A percentile compares a stretch with the other conserved stretches of the same genome.
Evolutionary conservation across 495 filamentous ascomycete species (phyloP).

Genomic region (Aspergillus conjunctus): DNA sequence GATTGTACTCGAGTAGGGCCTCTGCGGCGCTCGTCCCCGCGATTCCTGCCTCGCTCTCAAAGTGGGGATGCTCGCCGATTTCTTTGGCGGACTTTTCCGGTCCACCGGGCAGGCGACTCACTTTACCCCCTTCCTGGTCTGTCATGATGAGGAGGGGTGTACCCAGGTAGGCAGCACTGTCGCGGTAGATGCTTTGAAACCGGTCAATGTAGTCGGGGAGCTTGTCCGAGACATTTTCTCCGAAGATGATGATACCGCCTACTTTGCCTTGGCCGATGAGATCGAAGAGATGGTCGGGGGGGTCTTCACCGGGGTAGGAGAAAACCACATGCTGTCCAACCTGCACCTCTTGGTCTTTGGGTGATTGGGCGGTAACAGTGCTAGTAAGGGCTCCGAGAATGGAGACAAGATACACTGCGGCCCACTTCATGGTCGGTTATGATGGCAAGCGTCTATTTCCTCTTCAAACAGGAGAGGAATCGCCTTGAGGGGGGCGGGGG

Average conservation of each 20-base stretch:
- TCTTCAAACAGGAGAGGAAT: no score
- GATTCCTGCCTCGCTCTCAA: background rate
- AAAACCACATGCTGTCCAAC: slow-evolving; percentile 37
- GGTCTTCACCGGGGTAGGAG: slow-evolving; percentile 34
- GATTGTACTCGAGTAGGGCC: slow-evolving; percentile 24
- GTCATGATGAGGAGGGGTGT: slow-evolving; percentile 40
- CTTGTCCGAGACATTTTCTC: slow-evolving; percentile 34
- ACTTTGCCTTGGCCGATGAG: slow-evolving; percentile 36
- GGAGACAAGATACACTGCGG: background rate
- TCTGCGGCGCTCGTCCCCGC: slow-evolving; percentile 23
- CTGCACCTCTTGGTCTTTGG: slow-evolving; percentile 20
- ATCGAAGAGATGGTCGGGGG: slow-evolving; percentile 30
- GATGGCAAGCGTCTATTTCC: no score
- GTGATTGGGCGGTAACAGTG: background rate
- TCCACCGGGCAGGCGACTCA: slow-evolving; percentile 36
- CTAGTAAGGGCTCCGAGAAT: background rate
- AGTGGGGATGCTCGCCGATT: slow-evolving; percentile 25
- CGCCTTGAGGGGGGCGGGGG: background rate
- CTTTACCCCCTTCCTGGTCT: slow-evolving; percentile 40
- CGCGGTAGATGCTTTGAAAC: slow-evolving; percentile 32
- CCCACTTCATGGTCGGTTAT: background rate
- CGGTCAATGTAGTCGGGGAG: slow-evolving; percentile 25
- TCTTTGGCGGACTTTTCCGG: slow-evolving; percentile 34
- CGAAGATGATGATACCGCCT: slow-evolving; percentile 41
- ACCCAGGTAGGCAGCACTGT: slow-evolving; percentile 27